A percentile compares a stretch with the other conserved stretches of the same genome.
Evolutionary conservation across 108 stramenopile species (phyloP).

Genomic region (Fragilaria radians): DNA sequence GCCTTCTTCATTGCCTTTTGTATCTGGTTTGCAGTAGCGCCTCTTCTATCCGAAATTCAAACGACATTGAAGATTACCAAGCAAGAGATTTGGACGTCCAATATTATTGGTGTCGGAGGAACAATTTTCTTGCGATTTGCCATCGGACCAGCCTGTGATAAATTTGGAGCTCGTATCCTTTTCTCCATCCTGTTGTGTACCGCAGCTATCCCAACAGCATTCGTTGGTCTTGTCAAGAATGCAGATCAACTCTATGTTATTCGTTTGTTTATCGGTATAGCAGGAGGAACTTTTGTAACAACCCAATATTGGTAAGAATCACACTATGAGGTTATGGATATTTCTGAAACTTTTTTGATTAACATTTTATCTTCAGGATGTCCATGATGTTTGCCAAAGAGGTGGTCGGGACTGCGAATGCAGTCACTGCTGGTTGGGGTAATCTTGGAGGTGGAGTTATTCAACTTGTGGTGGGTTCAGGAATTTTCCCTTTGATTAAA

Average conservation of each 20-base stretch:
- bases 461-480: slow-evolving; percentile 56
- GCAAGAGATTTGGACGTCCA: slow-evolving; percentile 78
- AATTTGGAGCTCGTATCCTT: slow-evolving; percentile 68
- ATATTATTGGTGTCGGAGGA: slow-evolving; percentile 57
- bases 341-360: too few relatives aligned
- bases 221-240: slow-evolving; percentile 49
- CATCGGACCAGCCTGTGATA: slow-evolving; percentile 69
- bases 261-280: slow-evolving; percentile 78
- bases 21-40: slow-evolving; percentile 89
- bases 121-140: slow-evolving; percentile 69
- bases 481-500: slow-evolving; percentile 63
- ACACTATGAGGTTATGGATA: too few relatives aligned
- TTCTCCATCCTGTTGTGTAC: slow-evolving; percentile 44
- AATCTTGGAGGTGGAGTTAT: slow-evolving; percentile 86
- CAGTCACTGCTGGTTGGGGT: slow-evolving; percentile 81
- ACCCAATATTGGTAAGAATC: slow-evolving; percentile 83
- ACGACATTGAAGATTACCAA: slow-evolving; percentile 49
- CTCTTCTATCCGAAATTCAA: slow-evolving; percentile 67
- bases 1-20: slow-evolving; percentile 84
- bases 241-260: slow-evolving; percentile 40
- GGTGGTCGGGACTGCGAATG: slow-evolving; percentile 84
- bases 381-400: slow-evolving; percentile 76
- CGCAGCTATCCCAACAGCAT: slow-evolving; percentile 70
- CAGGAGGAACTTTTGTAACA: slow-evolving; percentile 81
- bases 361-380: too few relatives aligned